Evolutionary conservation across 2,329 filamentous ascomycete species (phyloP), one percentile per base, ranked within the genome.

Genomic region (Penicillium sclerotigenum): DNA sequence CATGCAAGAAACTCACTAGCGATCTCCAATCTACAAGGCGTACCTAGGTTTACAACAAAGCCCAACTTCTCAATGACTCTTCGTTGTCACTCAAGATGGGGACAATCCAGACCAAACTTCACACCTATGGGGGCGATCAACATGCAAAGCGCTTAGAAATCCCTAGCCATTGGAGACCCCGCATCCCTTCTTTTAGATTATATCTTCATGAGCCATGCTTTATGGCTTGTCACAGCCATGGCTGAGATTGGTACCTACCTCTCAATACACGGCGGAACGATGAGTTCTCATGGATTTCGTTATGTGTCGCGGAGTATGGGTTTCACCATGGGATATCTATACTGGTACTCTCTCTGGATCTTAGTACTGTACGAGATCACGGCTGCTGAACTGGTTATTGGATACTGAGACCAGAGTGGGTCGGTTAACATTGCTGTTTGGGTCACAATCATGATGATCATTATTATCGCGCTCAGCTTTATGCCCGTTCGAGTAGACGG

Each of bases 361-460:
- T 66, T 79, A 36, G 73, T 80, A 0, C 78, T 76, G 46, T 80
- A 83, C 56, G 86, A 89, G 71, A 85, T 88, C 58, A 83, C 83
- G 0, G 86, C 86, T 8, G 84, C 85, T 13, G 81, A 82, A 38
- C 79, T 87, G n/a, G 77, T 89, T 29, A 85, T 88, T 57, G 74
- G 83, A 57, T 87, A 83, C 67, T 89, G 86, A 86, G 64, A 73
- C 11, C 68, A 73, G 4, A 64, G 65, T 18, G 72, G 49, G 6
- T 61, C 60, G 3, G n/a, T 79, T 47, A 73, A 77, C 40, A 70
- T 78, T 7, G 76, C 75, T 1, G 76, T 77, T 6, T 81, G 78
- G 78, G 80, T 81, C 50, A 81, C 82, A 4, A 81, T 85, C 58
- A 75, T 85, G 59, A 79, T 89, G 59, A 72, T 84, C 3, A 76